phyloP scores from a whole-genome alignment of 2,329 filamentous ascomycete genomes.

The Paecilomyces niveus region DNA sequence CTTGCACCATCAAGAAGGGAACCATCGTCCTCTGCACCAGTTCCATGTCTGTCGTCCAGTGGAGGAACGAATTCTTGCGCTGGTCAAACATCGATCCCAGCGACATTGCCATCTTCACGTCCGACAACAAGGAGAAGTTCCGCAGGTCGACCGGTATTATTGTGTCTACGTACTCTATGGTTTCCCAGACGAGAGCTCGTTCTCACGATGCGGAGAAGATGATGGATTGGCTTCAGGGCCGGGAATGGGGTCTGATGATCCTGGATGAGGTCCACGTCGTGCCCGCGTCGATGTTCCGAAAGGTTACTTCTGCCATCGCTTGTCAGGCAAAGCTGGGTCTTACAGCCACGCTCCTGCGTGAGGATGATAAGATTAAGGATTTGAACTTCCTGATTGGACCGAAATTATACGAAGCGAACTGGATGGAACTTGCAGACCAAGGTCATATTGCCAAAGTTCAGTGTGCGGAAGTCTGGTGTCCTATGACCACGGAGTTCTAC shows the following conservation, averaged over 20 bases:
- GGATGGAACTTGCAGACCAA: slow-evolving; percentile 97
- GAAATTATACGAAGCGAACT: slow-evolving; percentile 96
- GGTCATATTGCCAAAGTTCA: slow-evolving; percentile 96
- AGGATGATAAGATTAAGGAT: slow-evolving; percentile 97
- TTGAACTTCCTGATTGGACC: slow-evolving; percentile 96
- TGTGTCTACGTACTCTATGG: slow-evolving; percentile 97
- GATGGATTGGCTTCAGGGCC: slow-evolving; percentile 84
- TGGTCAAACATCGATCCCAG: slow-evolving; percentile 98
- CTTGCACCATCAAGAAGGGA: slow-evolving; percentile 95
- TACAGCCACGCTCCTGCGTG: slow-evolving; percentile 86
- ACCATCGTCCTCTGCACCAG: slow-evolving; percentile 93
- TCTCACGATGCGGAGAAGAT: slow-evolving; percentile 94
- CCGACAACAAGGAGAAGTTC: slow-evolving; percentile 82
- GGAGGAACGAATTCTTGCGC: slow-evolving; percentile 92
- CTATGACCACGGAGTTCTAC: slow-evolving; percentile 98
- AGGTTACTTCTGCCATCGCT: slow-evolving; percentile 87
- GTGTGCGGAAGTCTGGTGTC: slow-evolving; percentile 98
- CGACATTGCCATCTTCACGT: slow-evolving; percentile 91
- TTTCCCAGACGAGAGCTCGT: slow-evolving; percentile 80
- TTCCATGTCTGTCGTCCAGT: slow-evolving; percentile 96
- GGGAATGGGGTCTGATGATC: slow-evolving; percentile 97
- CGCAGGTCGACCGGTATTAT: slow-evolving; percentile 89
- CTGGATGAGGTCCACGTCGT: slow-evolving; percentile 98
- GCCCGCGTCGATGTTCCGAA: slow-evolving; percentile 90
- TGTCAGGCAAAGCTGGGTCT: slow-evolving; percentile 92